Evolutionary conservation across 2,329 filamentous ascomycete genomes (phyloP), one percentile per base, ranked within the genome.

Genomic region (Lizonia empirigonia): DNA sequence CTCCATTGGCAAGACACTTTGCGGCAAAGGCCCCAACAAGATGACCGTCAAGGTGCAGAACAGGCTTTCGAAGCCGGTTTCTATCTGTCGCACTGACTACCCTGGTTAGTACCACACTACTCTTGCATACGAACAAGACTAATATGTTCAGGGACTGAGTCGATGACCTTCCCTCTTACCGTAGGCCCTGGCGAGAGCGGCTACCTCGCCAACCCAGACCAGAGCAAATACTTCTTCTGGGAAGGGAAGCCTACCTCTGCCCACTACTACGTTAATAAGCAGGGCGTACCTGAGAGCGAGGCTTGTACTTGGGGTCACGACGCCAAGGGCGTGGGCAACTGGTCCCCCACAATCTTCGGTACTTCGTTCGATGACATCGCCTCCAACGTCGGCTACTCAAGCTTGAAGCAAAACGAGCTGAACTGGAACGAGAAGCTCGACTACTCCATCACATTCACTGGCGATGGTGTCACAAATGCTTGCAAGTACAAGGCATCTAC

Each of bases 251-350:
- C 77, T 41, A 97, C 94, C 44, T 92, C 90, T 38, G 92, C 92
- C 35, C 94, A 97, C 78, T 97, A 96, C 83, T 99, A 99, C 73
- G 83, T 97, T 76, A 97, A 97, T 83, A 89, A 89, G 65, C 82
- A 84, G 63, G 91, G 91, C 54, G 79, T 88, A 44, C 65, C 76
- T 15, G 77, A 85, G 51, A 72, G 85, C 59, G 76, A 92, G 10
- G 89, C 84, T 41, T 99, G 94, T 77, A 76, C 82, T 51, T 97
- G 94, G 94, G 79, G 83, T 42, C 80, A 80, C 16, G 78, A 85
- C 52, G 86, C 73, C 47, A 68, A 78, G 51, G 76, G 80, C 57
- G 73, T 80, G 50, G 86, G 94, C 60, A 97, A 99, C 84, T 96
- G 83, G 82, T 87, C 94, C 38, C 92, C 94, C 23, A 77, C 91